A percentile compares a stretch with the other conserved stretches of the same genome.
Evolutionary conservation across 345 rosid genomes (phyloP).

Genomic region (Cardamine occulta): DNA sequence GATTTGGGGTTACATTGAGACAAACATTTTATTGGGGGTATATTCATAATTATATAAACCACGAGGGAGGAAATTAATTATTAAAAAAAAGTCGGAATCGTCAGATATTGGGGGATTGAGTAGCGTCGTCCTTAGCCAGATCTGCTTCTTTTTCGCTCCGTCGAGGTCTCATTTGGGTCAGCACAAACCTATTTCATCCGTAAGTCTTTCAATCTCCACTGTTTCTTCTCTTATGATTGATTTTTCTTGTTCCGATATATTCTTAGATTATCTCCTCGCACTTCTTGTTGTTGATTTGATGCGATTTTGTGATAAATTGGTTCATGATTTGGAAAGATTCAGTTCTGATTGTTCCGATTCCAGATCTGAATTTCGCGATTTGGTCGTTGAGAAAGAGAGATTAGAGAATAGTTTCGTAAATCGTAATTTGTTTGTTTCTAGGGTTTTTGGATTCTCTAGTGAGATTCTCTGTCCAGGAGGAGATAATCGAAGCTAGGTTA

Average conservation of each 20-base stretch:
- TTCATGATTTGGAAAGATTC: not conserved
- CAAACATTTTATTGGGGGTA: not conserved
- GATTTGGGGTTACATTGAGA: not conserved
- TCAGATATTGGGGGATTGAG: slow-evolving; percentile 2
- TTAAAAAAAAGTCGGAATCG: not conserved
- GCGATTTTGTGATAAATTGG: not conserved
- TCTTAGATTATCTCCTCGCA: slow-evolving; percentile 2
- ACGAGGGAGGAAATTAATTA: not conserved
- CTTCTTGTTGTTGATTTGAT: not conserved
- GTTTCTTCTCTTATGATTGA: not conserved
- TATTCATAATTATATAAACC: not conserved
- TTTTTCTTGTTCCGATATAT: slow-evolving; percentile 12
- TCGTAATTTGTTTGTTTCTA: not conserved
- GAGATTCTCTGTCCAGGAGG: not conserved
- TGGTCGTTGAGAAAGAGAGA: not conserved
- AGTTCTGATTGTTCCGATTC: not conserved
- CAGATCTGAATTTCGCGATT: slow-evolving; percentile 14
- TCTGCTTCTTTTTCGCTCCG: slow-evolving; percentile 29
- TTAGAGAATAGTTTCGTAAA: not conserved
- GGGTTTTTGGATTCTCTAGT: slow-evolving; percentile 9
- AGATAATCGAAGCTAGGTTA: too few species aligned
- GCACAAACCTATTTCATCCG: not conserved
- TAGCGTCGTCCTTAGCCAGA: slow-evolving; percentile 14
- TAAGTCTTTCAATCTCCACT: slow-evolving; percentile 27
- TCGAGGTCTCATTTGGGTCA: slow-evolving; percentile 31